Evolutionary conservation across 306 rosid species (phyloP).

Genomic region (Betula pendula): DNA sequence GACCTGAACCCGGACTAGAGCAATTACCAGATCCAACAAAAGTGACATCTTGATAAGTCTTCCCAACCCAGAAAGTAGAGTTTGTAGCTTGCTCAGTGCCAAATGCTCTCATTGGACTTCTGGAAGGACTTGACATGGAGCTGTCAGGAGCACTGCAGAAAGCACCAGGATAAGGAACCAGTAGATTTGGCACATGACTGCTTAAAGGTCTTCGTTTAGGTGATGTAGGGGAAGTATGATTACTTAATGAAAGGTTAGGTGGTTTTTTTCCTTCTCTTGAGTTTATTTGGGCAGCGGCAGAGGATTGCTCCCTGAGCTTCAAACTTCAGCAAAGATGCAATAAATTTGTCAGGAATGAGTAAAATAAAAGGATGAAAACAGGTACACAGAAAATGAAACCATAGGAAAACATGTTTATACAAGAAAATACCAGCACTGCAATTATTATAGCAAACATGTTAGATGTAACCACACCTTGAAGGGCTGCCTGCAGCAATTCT

Average conservation of each 20-base stretch:
- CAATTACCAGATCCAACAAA: slow-evolving; percentile 85
- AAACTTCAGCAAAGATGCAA: slow-evolving; percentile 50
- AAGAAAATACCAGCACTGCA: slow-evolving; percentile 25
- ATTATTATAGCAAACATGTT: slow-evolving; percentile 21
- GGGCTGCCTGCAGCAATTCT: slow-evolving; percentile 72
- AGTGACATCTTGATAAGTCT: slow-evolving; percentile 49
- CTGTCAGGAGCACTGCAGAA: slow-evolving; percentile 91
- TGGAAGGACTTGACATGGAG: slow-evolving; percentile 72
- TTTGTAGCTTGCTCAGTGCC: slow-evolving; percentile 54
- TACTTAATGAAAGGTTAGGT: slow-evolving; percentile 49
- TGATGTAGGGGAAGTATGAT: slow-evolving; percentile 52
- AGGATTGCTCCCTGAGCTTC: slow-evolving; percentile 68
- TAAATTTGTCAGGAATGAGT: slow-evolving; percentile 39
- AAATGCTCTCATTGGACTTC: slow-evolving; percentile 66
- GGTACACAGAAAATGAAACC: slow-evolving; percentile 20
- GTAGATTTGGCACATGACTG: slow-evolving; percentile 82
- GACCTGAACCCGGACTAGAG: slow-evolving; percentile 99
- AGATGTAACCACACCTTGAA: slow-evolving; percentile 64
- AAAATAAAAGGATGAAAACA: slow-evolving; percentile 29
- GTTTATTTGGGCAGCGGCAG: slow-evolving; percentile 46
- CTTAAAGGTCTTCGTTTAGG: slow-evolving; percentile 82
- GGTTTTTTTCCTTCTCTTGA: slow-evolving; percentile 61
- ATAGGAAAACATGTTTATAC: slow-evolving; percentile 19
- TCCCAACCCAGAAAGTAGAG: slow-evolving; percentile 58
- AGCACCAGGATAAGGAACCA: slow-evolving; percentile 79